Conservation (phyloP, 768 basidiomycete genomes). For the Pisolithus tinctorius region DNA sequence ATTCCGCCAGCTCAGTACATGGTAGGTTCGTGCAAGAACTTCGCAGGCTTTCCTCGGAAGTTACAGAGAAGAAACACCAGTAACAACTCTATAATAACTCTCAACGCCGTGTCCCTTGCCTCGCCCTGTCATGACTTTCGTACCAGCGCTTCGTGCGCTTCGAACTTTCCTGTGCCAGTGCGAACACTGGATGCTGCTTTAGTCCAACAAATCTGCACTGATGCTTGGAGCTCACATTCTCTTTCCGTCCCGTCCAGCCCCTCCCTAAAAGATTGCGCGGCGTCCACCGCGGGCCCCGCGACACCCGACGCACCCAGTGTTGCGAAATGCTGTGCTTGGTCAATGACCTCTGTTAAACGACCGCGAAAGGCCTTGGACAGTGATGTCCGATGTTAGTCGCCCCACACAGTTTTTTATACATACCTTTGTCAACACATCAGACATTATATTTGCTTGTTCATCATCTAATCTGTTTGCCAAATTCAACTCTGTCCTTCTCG, state of each 20-base stretch:
- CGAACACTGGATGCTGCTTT: constrained; percentile 55
- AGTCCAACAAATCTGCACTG: constrained; percentile 1
- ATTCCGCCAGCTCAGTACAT: constrained; percentile 5
- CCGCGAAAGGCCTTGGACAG: constrained; percentile 60
- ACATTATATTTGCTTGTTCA: constrained; percentile 63
- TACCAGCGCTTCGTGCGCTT: constrained; percentile 79
- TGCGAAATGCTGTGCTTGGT: constrained; percentile 87
- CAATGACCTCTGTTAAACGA: constrained; percentile 72
- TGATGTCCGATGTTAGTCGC: not conserved
- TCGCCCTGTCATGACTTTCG: constrained; percentile 59
- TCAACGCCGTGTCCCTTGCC: constrained; percentile 46
- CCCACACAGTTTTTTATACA: constrained; percentile 11
- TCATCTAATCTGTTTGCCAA: constrained; percentile 58
- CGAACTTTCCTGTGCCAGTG: constrained; percentile 76
- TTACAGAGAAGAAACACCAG: constrained; percentile 19
- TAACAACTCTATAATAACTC: not conserved
- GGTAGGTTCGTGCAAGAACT: constrained; percentile 66
- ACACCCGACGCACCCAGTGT: constrained; percentile 54
- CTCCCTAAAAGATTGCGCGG: constrained; percentile 75
- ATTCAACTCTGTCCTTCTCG: not conserved
- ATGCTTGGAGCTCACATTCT: constrained; percentile 56
- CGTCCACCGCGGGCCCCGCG: constrained; percentile 47
- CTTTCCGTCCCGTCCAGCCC: constrained; percentile 91
- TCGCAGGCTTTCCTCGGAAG: constrained; percentile 27
- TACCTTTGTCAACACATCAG: constrained; percentile 63